A percentile compares a stretch with the other conserved stretches of the same genome.
phyloP scores from a whole-genome alignment of 176 grass and related monocot genomes.

The Raddia distichophylla region DNA sequence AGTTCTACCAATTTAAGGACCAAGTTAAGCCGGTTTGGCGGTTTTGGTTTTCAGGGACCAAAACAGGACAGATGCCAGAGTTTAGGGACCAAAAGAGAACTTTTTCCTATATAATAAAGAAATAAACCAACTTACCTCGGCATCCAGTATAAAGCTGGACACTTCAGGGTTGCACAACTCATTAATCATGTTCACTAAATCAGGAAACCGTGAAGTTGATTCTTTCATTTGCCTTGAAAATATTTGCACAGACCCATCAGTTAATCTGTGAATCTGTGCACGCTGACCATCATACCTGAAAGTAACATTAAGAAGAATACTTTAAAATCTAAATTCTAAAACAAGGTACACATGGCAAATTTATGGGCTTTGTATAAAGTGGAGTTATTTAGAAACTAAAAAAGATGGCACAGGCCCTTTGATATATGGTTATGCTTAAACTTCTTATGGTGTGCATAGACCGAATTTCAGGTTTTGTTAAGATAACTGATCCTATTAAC shows the following conservation, averaged over 20 bases:
- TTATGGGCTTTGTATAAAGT: constrained; percentile 19
- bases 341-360: background rate
- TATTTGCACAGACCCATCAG: constrained; percentile 75
- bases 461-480: constrained; percentile 9
- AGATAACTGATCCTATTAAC: constrained; percentile 5
- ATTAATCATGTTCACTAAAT: constrained; percentile 80
- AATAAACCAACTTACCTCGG: constrained; percentile 63
- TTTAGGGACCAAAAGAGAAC: no score
- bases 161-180: constrained; percentile 63
- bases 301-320: constrained; percentile 34
- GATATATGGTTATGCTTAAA: constrained; percentile 29
- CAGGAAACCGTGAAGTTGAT: constrained; percentile 84
- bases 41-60: no score
- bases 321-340: background rate
- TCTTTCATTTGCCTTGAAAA: constrained; percentile 99
- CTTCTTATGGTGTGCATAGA: constrained; percentile 13
- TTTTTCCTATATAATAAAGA: no score
- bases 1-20: no score
- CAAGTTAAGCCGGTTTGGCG: no score
- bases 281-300: constrained; percentile 97
- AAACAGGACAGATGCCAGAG: no score
- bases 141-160: constrained; percentile 81
- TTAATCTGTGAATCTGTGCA: constrained; percentile 90
- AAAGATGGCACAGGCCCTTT: background rate
- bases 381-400: constrained; percentile 9